Conservation (phyloP, 2,329 filamentous ascomycete genomes). For the Aspergillus awamori region DNA sequence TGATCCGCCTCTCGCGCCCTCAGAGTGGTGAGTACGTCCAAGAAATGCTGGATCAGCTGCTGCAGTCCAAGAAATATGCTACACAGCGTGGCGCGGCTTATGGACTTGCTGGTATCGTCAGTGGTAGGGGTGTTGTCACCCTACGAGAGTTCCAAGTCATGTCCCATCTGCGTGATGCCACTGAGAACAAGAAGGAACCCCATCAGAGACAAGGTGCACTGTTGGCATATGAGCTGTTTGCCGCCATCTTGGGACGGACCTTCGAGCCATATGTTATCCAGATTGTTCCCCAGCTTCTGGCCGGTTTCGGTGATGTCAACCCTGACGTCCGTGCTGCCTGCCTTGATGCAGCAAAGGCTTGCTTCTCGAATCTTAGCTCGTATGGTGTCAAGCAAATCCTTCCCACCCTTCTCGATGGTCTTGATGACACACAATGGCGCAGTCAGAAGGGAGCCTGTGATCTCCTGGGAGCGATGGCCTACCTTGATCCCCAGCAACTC, state of each 20-base stretch:
- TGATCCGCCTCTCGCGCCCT: conserved; percentile 79
- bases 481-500: conserved; percentile 92
- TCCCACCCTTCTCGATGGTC: conserved; percentile 84
- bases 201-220: conserved; percentile 87
- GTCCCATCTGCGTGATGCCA: conserved; percentile 74
- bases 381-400: conserved; percentile 95
- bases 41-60: conserved; percentile 76
- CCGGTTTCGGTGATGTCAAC: conserved; percentile 84
- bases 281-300: conserved; percentile 86
- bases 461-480: conserved; percentile 95
- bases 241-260: conserved; percentile 78
- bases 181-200: conserved; percentile 93
- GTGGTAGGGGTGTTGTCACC: conserved; percentile 80
- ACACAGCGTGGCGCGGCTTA: conserved; percentile 90
- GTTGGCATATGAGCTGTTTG: conserved; percentile 86
- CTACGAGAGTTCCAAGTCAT: conserved; percentile 85
- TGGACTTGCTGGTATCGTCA: conserved; percentile 85
- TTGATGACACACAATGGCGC: conserved; percentile 95
- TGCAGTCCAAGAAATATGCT: conserved; percentile 90
- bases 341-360: conserved; percentile 89
- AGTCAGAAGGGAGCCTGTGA: conserved; percentile 99
- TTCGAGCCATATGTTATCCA: conserved; percentile 98
- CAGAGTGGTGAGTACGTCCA: conserved; percentile 80
- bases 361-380: conserved; percentile 89
- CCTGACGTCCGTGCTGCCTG: conserved; percentile 91